These are phyloP conservation scores for Ogataea philodendri DNA, from an alignment of 805 yeast genomes.

Conservation along the genomic window DNA sequence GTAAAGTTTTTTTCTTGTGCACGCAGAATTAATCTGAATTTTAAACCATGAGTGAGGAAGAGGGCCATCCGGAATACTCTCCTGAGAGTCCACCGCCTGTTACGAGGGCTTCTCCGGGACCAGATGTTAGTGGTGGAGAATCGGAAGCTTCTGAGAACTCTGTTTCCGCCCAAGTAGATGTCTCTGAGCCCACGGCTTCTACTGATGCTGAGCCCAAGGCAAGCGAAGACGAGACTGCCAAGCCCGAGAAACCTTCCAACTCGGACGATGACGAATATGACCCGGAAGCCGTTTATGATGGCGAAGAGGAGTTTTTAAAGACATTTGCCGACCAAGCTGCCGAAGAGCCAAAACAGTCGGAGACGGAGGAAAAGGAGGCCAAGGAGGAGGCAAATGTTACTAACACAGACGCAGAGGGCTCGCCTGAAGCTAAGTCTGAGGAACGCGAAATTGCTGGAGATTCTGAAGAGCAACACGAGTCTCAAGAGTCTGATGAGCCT, in stretches of 20 bases:
- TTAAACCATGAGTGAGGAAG: slow-evolving; percentile 12
- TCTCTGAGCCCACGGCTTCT: not conserved
- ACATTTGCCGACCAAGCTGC: slow-evolving; percentile 3
- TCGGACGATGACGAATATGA: slow-evolving; percentile 17
- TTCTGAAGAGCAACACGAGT: no score
- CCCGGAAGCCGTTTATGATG: slow-evolving; percentile 15
- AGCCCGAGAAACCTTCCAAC: not conserved
- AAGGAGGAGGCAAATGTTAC: no score
- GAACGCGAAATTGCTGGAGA: no score
- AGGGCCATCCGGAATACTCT: slow-evolving; percentile 11
- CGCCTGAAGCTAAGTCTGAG: no score
- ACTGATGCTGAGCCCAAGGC: slow-evolving; percentile 1
- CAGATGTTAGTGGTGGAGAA: no score
- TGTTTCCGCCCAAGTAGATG: no score
- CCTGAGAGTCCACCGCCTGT: no score
- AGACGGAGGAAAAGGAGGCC: no score
- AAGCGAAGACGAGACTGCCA: slow-evolving; percentile 1
- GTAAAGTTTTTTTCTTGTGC: slow-evolving; percentile 4
- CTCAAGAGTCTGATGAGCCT: no score
- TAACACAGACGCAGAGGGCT: no score
- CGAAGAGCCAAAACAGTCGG: slow-evolving; percentile 6
- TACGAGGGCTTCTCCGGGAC: no score
- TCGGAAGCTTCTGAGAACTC: no score
- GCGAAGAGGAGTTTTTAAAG: slow-evolving; percentile 17
- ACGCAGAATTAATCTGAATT: not conserved